phyloP scores from a whole-genome alignment of 2,329 filamentous ascomycete genomes.

The Immersiporthe knoxdaviesiana region DNA sequence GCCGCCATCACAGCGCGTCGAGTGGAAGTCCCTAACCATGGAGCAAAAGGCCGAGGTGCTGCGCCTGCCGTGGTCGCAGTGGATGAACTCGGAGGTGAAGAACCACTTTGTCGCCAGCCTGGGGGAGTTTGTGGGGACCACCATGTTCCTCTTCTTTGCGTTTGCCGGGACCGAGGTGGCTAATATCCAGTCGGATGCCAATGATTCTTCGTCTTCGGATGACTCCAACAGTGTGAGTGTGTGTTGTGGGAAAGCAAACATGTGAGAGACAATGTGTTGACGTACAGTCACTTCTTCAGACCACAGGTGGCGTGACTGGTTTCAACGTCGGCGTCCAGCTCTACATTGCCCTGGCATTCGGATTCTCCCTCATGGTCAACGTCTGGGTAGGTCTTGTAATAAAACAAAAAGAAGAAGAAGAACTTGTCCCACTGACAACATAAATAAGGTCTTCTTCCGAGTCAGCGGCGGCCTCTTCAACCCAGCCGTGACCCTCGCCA shows the following conservation, averaged over 20 bases:
- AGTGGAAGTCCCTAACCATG: constrained; percentile 44
- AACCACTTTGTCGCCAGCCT: constrained; percentile 46
- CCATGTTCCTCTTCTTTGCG: constrained; percentile 48
- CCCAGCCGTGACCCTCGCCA: constrained; percentile 52
- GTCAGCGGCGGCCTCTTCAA: constrained; percentile 49
- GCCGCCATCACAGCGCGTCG: constrained; percentile 32
- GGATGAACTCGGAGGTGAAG: constrained; percentile 53
- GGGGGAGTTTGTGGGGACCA: constrained; percentile 49
- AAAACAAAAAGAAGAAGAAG: not conserved
- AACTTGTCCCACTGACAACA: not conserved
- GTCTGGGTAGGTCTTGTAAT: constrained; percentile 43
- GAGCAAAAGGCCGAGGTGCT: constrained; percentile 48
- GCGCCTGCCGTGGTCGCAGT: constrained; percentile 48
- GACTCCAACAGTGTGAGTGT: constrained; percentile 36
- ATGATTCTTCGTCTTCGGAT: constrained; percentile 26
- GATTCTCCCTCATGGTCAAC: constrained; percentile 50
- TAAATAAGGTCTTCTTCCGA: constrained; percentile 46
- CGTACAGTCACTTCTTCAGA: constrained; percentile 29
- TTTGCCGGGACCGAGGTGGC: constrained; percentile 41
- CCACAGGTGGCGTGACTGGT: constrained; percentile 36
- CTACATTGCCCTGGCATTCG: constrained; percentile 47
- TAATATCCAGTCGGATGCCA: constrained; percentile 33
- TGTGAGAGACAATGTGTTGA: no score
- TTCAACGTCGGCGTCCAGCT: constrained; percentile 32
- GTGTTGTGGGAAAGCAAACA: not conserved